Evolutionary conservation across 139 green algal species (phyloP).

Genomic region (Chlamydomonas asymmetrica): DNA sequence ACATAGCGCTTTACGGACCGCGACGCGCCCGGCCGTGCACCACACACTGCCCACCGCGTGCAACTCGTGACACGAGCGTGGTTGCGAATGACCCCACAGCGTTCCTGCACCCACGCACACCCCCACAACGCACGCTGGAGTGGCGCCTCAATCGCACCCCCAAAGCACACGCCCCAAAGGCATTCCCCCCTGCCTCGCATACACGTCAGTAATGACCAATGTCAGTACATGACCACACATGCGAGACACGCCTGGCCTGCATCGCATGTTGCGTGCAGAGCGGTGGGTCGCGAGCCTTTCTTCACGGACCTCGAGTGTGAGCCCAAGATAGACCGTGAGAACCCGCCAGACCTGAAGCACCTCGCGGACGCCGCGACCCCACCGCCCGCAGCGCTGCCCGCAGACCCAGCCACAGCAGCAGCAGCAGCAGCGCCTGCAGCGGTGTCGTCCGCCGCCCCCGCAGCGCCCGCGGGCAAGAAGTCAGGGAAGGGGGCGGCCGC

Average conservation of each 20-base stretch:
- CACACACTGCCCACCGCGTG: no score
- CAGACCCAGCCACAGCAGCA: background rate
- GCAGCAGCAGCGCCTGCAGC: slow-evolving; percentile 19
- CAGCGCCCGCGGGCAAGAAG: slow-evolving; percentile 19
- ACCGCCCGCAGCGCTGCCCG: slow-evolving; percentile 21
- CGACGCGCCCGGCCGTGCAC: no score
- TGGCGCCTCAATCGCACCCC: no score
- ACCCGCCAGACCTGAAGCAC: slow-evolving; percentile 60
- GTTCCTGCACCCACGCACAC: no score
- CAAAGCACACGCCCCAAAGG: no score
- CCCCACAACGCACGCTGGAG: no score
- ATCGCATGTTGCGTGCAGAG: background rate
- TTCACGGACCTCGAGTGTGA: slow-evolving; percentile 71
- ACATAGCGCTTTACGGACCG: no score
- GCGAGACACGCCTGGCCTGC: no score
- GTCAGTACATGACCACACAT: background rate
- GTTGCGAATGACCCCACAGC: no score
- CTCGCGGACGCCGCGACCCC: slow-evolving; percentile 21
- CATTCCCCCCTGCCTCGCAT: background rate
- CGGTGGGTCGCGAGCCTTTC: slow-evolving; percentile 28
- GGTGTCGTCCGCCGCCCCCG: background rate
- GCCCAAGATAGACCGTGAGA: slow-evolving; percentile 63
- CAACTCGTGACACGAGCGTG: no score
- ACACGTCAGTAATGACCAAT: no score
- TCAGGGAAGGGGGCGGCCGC: background rate